Evolutionary conservation across 352 stramenopile species (phyloP).

Genomic region (Pythium folliculosum): DNA sequence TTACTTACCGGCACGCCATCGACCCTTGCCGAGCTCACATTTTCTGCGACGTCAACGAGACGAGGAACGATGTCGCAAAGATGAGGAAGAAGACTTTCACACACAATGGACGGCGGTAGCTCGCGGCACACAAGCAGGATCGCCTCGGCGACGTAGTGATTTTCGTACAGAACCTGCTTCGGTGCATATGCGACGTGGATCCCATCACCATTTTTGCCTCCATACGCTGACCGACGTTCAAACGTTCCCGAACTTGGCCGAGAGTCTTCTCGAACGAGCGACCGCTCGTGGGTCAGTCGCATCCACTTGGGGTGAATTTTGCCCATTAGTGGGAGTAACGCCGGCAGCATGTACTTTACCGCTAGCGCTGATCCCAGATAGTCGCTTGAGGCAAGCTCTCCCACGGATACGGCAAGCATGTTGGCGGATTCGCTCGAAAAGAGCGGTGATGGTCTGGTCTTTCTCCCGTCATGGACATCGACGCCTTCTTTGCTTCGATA

Average conservation of each 20-base stretch:
- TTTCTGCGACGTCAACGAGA: slow-evolving; percentile 66
- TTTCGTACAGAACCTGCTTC: slow-evolving; percentile 64
- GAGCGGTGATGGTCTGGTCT: slow-evolving; percentile 24
- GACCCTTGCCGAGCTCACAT: slow-evolving; percentile 60
- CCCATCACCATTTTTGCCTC: slow-evolving; percentile 38
- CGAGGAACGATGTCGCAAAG: slow-evolving; percentile 34
- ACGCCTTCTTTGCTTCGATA: slow-evolving; percentile 15
- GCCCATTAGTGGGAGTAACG: slow-evolving; percentile 54
- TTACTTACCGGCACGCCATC: slow-evolving; percentile 66
- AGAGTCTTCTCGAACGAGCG: slow-evolving; percentile 37
- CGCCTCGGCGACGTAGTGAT: slow-evolving; percentile 66
- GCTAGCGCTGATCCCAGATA: slow-evolving; percentile 60
- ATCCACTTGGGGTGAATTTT: slow-evolving; percentile 60
- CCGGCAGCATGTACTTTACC: slow-evolving; percentile 61
- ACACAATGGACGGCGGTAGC: slow-evolving; percentile 49
- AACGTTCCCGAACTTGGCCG: neutral
- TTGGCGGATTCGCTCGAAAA: slow-evolving; percentile 50
- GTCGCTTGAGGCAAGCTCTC: slow-evolving; percentile 51
- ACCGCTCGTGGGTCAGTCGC: slow-evolving; percentile 46
- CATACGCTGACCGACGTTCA: slow-evolving; percentile 27
- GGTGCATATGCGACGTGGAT: slow-evolving; percentile 69
- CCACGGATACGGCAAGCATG: slow-evolving; percentile 47
- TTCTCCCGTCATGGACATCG: neutral
- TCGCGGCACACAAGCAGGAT: slow-evolving; percentile 67
- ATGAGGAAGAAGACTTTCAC: slow-evolving; percentile 43